Evolutionary conservation across 2,329 filamentous ascomycete species (phyloP).

Genomic region (Elsinoe ampelina): DNA sequence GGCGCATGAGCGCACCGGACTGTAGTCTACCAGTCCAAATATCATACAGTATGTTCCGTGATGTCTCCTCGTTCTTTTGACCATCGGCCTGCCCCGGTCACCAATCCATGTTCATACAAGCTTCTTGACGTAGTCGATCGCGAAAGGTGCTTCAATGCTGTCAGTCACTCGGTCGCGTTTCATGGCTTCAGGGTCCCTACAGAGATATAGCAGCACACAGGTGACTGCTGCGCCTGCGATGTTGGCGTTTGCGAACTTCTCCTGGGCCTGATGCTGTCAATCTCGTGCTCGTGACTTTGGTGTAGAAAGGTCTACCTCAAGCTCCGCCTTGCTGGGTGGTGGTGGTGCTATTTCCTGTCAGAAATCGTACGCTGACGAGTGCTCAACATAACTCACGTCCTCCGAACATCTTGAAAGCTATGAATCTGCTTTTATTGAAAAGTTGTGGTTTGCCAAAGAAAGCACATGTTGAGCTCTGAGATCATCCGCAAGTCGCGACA

Average conservation of each 20-base stretch:
- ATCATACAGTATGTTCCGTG: neutral
- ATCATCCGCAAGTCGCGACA: slow-evolving; percentile 1
- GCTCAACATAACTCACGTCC: slow-evolving; percentile 41
- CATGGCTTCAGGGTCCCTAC: slow-evolving; percentile 42
- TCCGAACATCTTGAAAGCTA: slow-evolving; percentile 49
- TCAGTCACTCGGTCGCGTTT: slow-evolving; percentile 1
- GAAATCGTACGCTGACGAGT: slow-evolving; percentile 9
- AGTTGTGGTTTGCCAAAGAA: neutral
- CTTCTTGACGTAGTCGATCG: slow-evolving; percentile 45
- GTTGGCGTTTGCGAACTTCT: slow-evolving; percentile 57
- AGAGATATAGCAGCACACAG: slow-evolving; percentile 63
- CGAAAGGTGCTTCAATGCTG: slow-evolving; percentile 41
- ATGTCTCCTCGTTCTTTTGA: neutral
- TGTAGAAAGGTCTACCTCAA: slow-evolving; percentile 36
- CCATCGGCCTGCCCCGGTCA: neutral
- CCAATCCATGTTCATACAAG: slow-evolving; percentile 27
- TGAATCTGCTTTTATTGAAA: neutral
- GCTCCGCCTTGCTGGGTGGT: slow-evolving; percentile 60
- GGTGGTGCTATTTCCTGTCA: slow-evolving; percentile 49
- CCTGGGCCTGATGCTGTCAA: slow-evolving; percentile 37
- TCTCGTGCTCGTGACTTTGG: neutral
- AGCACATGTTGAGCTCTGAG: slow-evolving; percentile 1
- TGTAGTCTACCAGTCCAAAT: too few relatives aligned
- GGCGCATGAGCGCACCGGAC: too few relatives aligned
- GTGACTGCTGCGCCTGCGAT: slow-evolving; percentile 58